A percentile compares a stretch with the other conserved stretches of the same genome.
Conservation (phyloP, 257 asterid genomes). For the Petunia axillaris region DNA sequence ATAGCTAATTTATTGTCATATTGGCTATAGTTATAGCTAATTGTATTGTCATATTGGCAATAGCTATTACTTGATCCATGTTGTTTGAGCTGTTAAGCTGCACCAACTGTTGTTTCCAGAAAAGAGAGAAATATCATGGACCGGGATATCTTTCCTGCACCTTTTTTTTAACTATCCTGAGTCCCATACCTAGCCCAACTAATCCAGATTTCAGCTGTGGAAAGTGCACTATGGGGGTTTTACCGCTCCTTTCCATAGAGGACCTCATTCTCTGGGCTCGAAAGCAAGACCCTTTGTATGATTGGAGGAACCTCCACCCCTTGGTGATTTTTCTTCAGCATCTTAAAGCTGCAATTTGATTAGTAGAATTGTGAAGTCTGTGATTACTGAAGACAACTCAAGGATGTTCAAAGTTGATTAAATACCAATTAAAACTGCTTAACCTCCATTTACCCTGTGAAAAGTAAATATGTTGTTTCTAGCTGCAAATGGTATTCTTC, state of each 20-base stretch:
- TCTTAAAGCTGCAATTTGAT: background rate
- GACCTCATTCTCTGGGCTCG: too few species aligned
- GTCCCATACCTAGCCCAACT: too few species aligned
- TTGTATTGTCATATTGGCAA: background rate
- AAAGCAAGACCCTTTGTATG: too few species aligned
- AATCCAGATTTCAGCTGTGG: too few species aligned
- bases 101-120: constrained; percentile 13
- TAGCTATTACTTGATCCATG: constrained; percentile 11
- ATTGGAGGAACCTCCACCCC: too few species aligned
- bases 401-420: constrained; percentile 9
- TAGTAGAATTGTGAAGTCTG: background rate
- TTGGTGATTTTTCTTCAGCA: background rate
- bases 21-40: background rate
- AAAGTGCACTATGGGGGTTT: too few species aligned
- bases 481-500: too few species aligned
- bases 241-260: too few species aligned
- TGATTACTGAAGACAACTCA: background rate
- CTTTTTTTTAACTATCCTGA: too few species aligned
- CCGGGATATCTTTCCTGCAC: background rate
- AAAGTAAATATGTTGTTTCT: too few species aligned
- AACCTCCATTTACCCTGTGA: too few species aligned
- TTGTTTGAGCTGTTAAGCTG: background rate
- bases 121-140: background rate
- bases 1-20: background rate
- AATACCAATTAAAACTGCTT: background rate